Evolutionary conservation across 2,329 filamentous ascomycete species (phyloP), one percentile per base, ranked within the genome.

Genomic region (Hypoxylon sp.): DNA sequence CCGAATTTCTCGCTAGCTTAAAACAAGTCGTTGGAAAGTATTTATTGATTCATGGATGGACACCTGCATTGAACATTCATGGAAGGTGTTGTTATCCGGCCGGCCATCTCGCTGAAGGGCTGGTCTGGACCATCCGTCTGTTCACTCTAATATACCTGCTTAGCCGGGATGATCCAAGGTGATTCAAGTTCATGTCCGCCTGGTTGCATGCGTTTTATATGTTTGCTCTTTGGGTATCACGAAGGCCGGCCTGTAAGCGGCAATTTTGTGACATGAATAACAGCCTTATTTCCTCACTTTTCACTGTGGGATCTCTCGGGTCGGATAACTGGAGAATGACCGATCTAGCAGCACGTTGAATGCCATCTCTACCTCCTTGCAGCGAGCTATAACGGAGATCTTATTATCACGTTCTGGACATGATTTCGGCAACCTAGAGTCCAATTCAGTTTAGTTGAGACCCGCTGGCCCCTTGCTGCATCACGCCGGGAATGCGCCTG

Each of bases 231-330:
- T 32, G 6, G 31, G 10, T 32, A 17, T 44, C 19, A 7, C n/a
- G 39, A 6, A 13, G 21, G 62, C 57, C 35, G 55, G 50, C 15
- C 29, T 27, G 47, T 62, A 50, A 69, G 48, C 24, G 46, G 54
- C 17, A 31, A n/a, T 29, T 19, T 46, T 7, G 62, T 55, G 19
- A 13, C 31, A 50, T 46, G 46, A 24, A n/a, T n/a, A n/a, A n/a
- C n/a, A n/a, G n/a, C n/a, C n/a, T n/a, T n/a, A n/a, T n/a, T n/a
- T n/a, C n/a, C n/a, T n/a, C n/a, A n/a, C n/a, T n/a, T n/a, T n/a
- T n/a, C n/a, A n/a, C n/a, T n/a, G n/a, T n/a, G n/a, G n/a, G 4
- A 24, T 24, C 24, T 24, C 24, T 24, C 4, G 24, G n/a, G 6
- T 21, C 27, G 11, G 52, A 42, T 15, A 35, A 35, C 6, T 31